phyloP scores from a whole-genome alignment of 2,329 filamentous ascomycete genomes.

The Trichoderma sp. region DNA sequence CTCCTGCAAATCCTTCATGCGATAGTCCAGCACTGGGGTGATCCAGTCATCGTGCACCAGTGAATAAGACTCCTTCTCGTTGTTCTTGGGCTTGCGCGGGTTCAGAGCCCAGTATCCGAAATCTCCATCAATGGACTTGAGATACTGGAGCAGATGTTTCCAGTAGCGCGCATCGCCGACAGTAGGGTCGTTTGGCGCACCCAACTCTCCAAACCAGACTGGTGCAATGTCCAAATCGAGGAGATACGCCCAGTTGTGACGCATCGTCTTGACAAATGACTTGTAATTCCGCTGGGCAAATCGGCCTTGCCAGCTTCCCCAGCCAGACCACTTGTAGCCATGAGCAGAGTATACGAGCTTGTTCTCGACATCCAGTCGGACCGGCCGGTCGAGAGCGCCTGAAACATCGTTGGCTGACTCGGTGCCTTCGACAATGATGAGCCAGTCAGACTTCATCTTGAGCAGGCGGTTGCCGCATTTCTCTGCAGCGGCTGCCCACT shows the following conservation, averaged over 20 bases:
- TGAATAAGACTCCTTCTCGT: conserved; percentile 58
- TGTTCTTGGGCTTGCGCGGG: conserved; percentile 58
- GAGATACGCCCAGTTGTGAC: conserved; percentile 64
- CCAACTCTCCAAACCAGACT: conserved; percentile 68
- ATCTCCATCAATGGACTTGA: conserved; percentile 58
- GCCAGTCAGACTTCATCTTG: conserved; percentile 58
- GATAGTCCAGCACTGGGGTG: conserved; percentile 60
- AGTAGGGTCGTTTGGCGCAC: conserved; percentile 52
- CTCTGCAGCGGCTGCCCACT: conserved; percentile 67
- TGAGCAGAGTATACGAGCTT: conserved; percentile 66
- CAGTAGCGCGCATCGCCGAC: conserved; percentile 63
- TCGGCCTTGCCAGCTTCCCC: conserved; percentile 59
- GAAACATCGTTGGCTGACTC: conserved; percentile 64
- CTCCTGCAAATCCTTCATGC: conserved; percentile 59
- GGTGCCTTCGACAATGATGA: conserved; percentile 66
- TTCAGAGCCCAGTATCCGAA: conserved; percentile 72
- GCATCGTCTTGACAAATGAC: conserved; percentile 62
- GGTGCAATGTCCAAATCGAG: conserved; percentile 46
- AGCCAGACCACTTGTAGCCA: conserved; percentile 68
- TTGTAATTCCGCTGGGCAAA: conserved; percentile 59
- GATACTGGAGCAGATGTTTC: conserved; percentile 58
- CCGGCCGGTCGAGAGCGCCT: conserved; percentile 52
- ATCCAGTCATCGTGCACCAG: conserved; percentile 63
- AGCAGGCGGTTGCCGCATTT: conserved; percentile 60
- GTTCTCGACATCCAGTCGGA: conserved; percentile 53